These are phyloP conservation scores for Ballota nigra DNA, from an alignment of 257 asterid genomes.

Conservation along the genomic window DNA sequence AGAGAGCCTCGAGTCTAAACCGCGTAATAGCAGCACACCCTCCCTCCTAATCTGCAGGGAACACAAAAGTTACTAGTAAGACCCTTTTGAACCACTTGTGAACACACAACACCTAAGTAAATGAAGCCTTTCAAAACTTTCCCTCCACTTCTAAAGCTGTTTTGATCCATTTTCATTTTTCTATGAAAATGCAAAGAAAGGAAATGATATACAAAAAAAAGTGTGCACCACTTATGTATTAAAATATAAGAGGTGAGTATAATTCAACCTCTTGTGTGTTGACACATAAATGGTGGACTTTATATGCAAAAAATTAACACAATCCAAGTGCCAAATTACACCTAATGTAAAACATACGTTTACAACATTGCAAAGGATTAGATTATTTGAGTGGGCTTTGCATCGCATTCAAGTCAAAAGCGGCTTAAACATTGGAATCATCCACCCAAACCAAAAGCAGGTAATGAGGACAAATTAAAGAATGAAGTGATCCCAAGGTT, in stretches of 20 bases:
- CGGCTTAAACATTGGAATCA: conserved; percentile 2
- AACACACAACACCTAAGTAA: not conserved
- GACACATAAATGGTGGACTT: too few species aligned
- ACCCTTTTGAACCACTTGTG: not conserved
- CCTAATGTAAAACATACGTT: not conserved
- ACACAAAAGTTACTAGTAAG: conserved; percentile 5
- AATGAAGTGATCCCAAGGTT: not conserved
- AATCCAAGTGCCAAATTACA: not conserved
- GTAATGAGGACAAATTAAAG: not conserved
- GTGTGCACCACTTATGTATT: too few species aligned
- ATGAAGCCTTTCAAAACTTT: not conserved
- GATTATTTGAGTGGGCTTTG: not conserved
- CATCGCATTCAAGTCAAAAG: conserved; percentile 4
- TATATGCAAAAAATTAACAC: not conserved
- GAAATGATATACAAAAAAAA: too few species aligned
- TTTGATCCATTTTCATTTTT: not conserved
- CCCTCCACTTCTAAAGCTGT: conserved; percentile 16
- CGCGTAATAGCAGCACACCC: conserved; percentile 77
- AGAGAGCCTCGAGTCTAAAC: conserved; percentile 90
- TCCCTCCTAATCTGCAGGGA: conserved; percentile 80
- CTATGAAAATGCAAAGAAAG: not conserved
- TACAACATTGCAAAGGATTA: not conserved
- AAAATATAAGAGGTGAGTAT: too few species aligned
- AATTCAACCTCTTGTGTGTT: too few species aligned
- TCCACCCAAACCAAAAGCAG: conserved; percentile 9